phyloP scores from a whole-genome alignment of 2,329 filamentous ascomycete species.

The Hypoxylon rubiginosum region DNA sequence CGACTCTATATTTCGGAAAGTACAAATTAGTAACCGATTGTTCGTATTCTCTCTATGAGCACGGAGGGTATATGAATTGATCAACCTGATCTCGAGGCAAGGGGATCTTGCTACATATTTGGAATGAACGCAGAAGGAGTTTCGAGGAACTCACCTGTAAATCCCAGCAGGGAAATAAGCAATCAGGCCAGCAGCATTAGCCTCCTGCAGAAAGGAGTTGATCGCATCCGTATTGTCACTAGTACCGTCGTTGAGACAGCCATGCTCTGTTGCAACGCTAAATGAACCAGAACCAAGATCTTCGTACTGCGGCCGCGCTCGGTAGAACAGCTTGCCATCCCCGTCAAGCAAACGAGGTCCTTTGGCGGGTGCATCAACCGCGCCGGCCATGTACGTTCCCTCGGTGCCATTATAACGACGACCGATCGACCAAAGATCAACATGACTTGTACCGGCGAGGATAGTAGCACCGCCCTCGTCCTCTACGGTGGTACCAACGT shows the following conservation, averaged over 20 bases:
- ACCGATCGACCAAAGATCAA: slow-evolving; percentile 2
- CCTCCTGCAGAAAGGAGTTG: slow-evolving; percentile 42
- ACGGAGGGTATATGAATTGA: too few relatives aligned
- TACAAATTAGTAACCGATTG: too few relatives aligned
- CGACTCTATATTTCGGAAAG: slow-evolving; percentile 14
- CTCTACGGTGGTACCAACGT: slow-evolving; percentile 43
- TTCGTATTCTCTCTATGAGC: too few relatives aligned
- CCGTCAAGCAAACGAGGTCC: slow-evolving; percentile 2
- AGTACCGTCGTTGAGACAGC: slow-evolving; percentile 52
- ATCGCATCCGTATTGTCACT: slow-evolving; percentile 47
- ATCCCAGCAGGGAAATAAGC: slow-evolving; percentile 49
- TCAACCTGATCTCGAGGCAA: too few relatives aligned
- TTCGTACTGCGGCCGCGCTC: slow-evolving; percentile 55
- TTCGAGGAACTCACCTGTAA: slow-evolving; percentile 30
- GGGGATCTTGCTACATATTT: too few relatives aligned
- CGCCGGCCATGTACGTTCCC: not conserved
- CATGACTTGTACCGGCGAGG: not conserved
- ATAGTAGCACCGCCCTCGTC: not conserved
- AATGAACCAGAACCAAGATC: slow-evolving; percentile 15
- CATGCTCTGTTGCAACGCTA: slow-evolving; percentile 22
- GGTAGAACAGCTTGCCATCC: slow-evolving; percentile 40
- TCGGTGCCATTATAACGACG: not conserved
- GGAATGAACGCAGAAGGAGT: too few relatives aligned
- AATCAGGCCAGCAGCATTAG: not conserved
- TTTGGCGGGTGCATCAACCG: slow-evolving; percentile 14